These are phyloP conservation scores for Globisporangium lucens DNA, from an alignment of 352 stramenopile genomes.

Conservation along the genomic window DNA sequence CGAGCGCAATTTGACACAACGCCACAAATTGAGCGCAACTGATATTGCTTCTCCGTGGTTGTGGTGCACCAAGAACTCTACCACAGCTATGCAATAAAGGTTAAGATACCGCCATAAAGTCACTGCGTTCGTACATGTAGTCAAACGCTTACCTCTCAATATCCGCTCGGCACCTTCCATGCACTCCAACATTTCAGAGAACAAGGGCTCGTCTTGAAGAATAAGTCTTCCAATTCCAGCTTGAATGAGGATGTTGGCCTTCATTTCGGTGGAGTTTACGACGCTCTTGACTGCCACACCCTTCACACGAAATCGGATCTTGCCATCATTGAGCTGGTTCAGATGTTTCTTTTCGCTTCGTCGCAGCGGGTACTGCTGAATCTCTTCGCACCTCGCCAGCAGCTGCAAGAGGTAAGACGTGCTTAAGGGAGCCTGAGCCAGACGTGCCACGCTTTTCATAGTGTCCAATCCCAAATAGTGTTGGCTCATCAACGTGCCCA, in stretches of 20 bases:
- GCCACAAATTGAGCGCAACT: constrained; percentile 20
- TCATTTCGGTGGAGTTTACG: constrained; percentile 20
- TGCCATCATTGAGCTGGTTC: constrained; percentile 24
- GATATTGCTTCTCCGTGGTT: constrained; percentile 17
- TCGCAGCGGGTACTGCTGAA: constrained; percentile 24
- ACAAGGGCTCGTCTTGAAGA: constrained; percentile 15
- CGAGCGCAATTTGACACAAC: constrained; percentile 23
- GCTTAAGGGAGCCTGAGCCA: constrained; percentile 7
- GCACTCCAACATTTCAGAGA: constrained; percentile 19
- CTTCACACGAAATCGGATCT: constrained; percentile 17
- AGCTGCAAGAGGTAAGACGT: constrained; percentile 21
- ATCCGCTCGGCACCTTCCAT: constrained; percentile 22
- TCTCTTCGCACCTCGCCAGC: constrained; percentile 27
- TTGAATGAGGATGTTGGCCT: constrained; percentile 37
- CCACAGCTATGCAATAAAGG: constrained; percentile 11
- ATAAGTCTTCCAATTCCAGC: constrained; percentile 21
- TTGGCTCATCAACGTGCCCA: constrained; percentile 66
- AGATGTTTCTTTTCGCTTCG: constrained; percentile 29
- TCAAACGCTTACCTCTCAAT: constrained; percentile 23
- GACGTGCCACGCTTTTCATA: constrained; percentile 50
- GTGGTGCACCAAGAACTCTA: constrained; percentile 20
- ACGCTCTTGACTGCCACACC: constrained; percentile 11
- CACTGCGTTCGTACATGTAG: no score
- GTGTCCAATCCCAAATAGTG: constrained; percentile 55
- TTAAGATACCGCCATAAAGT: not conserved